Base-by-base conservation (phyloP, 805 yeast genomes). In the Priceomyces carsonii region DNA sequence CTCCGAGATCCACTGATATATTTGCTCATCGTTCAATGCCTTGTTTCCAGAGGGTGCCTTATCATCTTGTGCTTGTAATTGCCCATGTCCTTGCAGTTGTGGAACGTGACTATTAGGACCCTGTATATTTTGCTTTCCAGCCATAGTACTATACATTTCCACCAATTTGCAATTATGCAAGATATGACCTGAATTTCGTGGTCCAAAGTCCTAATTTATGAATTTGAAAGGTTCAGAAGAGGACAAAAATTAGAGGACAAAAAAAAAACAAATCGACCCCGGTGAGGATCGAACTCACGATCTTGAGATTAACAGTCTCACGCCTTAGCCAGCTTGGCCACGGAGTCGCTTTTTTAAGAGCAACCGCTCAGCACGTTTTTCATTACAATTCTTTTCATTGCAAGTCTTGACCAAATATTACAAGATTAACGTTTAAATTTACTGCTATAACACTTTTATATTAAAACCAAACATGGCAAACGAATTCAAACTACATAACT, bases 1-100 rank as follows among this genome's bases (percentile, higher is more conserved):
- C 58, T 93, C 96, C 17, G 83, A 74, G 29, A 93, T 85, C 96
- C 96, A 88, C 41, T 81, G 82, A 57, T 81, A 87, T 5, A 91
- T 91, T 51, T 86, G 85, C 36, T 85, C 86, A 55, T 88, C 95
- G 37, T 57, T 61, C 21, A 68, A 51, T 1, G 74, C 71, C 22
- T 53, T 55, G 19, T 46, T 48, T 29, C 36, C 40, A 7, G 43
- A 6, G 8, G 30, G 32, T 2, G 18, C 18, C 25, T 35, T 37
- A 7, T 36, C 38, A n/a, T 36, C 43, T 8, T 15, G n/a, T 7
- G 15, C 20, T 17, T 15, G 29, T 4, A 8, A 15, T 17, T 18
- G 28, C 18, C 10, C 17, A 18, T 2, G 29, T 6, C 7, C 18
- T 23, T n/a, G 36, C 7, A n/a, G 28, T 22, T 33, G 18, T 6